Evolutionary conservation across 2,329 filamentous ascomycete species (phyloP), one percentile per base, ranked within the genome.

Genomic region (Claviceps capensis): DNA sequence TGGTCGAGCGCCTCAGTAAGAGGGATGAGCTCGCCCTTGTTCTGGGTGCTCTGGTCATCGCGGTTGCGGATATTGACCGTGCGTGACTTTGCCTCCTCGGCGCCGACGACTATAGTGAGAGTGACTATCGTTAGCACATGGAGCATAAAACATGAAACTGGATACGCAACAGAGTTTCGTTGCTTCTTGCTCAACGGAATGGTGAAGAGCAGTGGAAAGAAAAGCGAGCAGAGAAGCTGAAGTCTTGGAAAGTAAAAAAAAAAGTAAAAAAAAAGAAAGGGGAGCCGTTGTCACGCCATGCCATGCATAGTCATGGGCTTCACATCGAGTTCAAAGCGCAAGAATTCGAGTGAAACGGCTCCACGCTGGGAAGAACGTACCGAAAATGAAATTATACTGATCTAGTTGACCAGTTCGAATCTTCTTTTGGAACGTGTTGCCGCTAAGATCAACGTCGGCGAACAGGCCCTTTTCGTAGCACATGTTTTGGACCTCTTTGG

Each of bases 351-450:
- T 52, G 4, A 36, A 52, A 53, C 2, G n/a, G 19, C 44, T 23
- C 44, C 45, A 37, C n/a, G 49, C 17, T 22, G 49, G 43, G 14
- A 47, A 48, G 26, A 23, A 61, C 75, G 67, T 68, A 82, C 79
- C 78, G 61, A 90, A 86, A 60, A 89, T 86, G 68, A 86, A 89
- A 72, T 90, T 90, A 72, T 90, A 91, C 68, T 89, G 83, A 50
- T 83, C 76, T 60, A 91, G 68, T 69, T 93, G 87, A 14, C 82
- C 87, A 52, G 79, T 89, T 60, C 86, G 83, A 59, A 93, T 88
- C 80, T 93, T 93, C 79, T 93, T 91, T 67, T 88, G 83, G 70
- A 93, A 81, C 6, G 86, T 93, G 70, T 91, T 88, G 61, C 85
- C 81, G 59, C 78, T 63, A 51, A 70, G 56, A 52, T 71, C 69